Base-by-base conservation (phyloP, 495 filamentous ascomycete genomes). In the Cenococcum geophilum region DNA sequence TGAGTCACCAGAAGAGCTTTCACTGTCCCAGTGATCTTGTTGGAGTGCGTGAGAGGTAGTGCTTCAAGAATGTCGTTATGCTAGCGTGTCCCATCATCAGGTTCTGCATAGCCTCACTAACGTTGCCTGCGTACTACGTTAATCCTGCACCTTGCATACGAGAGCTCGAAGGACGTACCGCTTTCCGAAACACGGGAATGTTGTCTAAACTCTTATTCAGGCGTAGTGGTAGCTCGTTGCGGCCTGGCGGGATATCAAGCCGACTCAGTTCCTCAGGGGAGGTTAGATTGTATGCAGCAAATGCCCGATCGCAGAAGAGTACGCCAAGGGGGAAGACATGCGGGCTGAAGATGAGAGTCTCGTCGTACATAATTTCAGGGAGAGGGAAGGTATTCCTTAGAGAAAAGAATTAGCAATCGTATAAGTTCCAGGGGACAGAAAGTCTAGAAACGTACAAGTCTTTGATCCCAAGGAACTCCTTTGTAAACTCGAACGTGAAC, bases 91-190 rank as follows among this genome's bases (percentile, higher is more conserved):
- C 63, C 21, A 76, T 60, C 48, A 76, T 77, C 4, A 76, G 60
- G 54, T 76, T 76, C 68, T 77, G 69, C 25, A 76, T 36, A 36
- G 70, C 61, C 62, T 75, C 71, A n/a, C 68, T 72, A 49, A 77
- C 64, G 35, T 76, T 63, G 56, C 61, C 61, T 63, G 52, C n/a
- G n/a, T 60, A 43, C 34, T 36, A 55, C 23, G 18, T 54, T 60
- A 60, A 25, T 55, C 42, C 14, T 5, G 36, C 22, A 36, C 34
- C 8, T 55, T 40, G n/a, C 25, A n/a, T 35, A 10, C 35, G 10
- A 55, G 16, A 4, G 25, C 27, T 55, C 43, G 59, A 57, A n/a
- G 58, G 36, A n/a, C 34, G 8, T 25, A 54, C 49, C 1, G 50
- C 48, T 40, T 54, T 54, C 6, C 34, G 21, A 55, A 60, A 55